Evolutionary conservation across 805 yeast genomes (phyloP).

Genomic region (Suhomyces kilbournensis): DNA sequence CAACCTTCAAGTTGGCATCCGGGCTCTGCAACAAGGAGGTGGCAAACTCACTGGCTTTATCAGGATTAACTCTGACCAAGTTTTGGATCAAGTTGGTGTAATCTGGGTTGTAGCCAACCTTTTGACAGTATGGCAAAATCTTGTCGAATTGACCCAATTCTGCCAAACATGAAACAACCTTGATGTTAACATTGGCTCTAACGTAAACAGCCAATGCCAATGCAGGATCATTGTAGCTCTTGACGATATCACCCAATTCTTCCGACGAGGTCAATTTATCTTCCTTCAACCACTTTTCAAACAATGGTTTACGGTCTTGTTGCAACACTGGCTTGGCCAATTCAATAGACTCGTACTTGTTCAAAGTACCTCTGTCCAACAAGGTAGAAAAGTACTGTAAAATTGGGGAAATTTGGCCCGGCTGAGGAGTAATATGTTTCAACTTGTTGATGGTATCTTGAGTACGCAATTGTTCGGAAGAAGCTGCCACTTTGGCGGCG

Average conservation of each 20-base stretch:
- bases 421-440: slow-evolving; percentile 85
- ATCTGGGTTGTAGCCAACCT: slow-evolving; percentile 86
- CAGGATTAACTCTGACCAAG: slow-evolving; percentile 91
- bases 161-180: slow-evolving; percentile 88
- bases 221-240: slow-evolving; percentile 73
- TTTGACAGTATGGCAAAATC: slow-evolving; percentile 89
- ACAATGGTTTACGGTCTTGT: slow-evolving; percentile 88
- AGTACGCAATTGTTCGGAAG: slow-evolving; percentile 88
- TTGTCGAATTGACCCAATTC: slow-evolving; percentile 96
- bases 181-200: slow-evolving; percentile 76
- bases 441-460: slow-evolving; percentile 91
- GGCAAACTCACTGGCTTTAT: slow-evolving; percentile 96
- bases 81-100: slow-evolving; percentile 86
- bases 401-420: slow-evolving; percentile 93
- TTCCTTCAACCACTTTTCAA: slow-evolving; percentile 95
- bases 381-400: slow-evolving; percentile 88
- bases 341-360: slow-evolving; percentile 92
- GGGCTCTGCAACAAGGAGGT: slow-evolving; percentile 69
- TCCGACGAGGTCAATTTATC: slow-evolving; percentile 94
- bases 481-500: slow-evolving; percentile 97
- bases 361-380: slow-evolving; percentile 88
- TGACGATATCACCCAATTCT: slow-evolving; percentile 94
- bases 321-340: slow-evolving; percentile 93
- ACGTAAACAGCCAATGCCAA: slow-evolving; percentile 89
- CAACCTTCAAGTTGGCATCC: slow-evolving; percentile 65